Evolutionary conservation across 1,139 yeast genomes (phyloP).

Genomic region (Suhomyces panamericanus): DNA sequence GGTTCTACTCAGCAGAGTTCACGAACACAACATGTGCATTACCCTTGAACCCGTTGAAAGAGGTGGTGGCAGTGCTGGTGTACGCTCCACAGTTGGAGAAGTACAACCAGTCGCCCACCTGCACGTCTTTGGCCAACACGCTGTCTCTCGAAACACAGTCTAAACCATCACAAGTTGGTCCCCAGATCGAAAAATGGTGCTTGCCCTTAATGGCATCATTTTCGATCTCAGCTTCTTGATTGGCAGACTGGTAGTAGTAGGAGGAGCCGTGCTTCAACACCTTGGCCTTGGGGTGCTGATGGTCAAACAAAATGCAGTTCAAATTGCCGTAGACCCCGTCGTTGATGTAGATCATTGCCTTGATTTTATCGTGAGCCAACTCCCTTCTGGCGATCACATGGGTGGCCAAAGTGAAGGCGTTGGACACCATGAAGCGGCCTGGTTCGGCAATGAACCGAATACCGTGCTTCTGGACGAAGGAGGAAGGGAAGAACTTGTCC

Average conservation of each 20-base stretch:
- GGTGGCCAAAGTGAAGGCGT: slow-evolving; percentile 82
- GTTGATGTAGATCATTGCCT: slow-evolving; percentile 69
- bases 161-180: slow-evolving; percentile 97
- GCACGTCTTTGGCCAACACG: slow-evolving; percentile 57
- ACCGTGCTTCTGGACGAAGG: slow-evolving; percentile 26
- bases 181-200: slow-evolving; percentile 78
- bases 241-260: slow-evolving; percentile 43
- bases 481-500: slow-evolving; percentile 56
- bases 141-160: slow-evolving; percentile 71
- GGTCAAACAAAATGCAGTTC: slow-evolving; percentile 92
- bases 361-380: slow-evolving; percentile 37
- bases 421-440: slow-evolving; percentile 85
- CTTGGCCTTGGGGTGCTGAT: slow-evolving; percentile 73
- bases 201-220: slow-evolving; percentile 21
- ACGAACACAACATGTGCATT: slow-evolving; percentile 63
- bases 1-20: slow-evolving; percentile 31
- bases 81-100: slow-evolving; percentile 91
- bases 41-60: slow-evolving; percentile 81
- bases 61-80: slow-evolving; percentile 85
- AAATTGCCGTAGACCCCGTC: slow-evolving; percentile 96
- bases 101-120: slow-evolving; percentile 90
- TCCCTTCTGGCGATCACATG: slow-evolving; percentile 82
- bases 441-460: slow-evolving; percentile 85
- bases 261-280: slow-evolving; percentile 58
- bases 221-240: slow-evolving; percentile 20